These are phyloP conservation scores for Alternaria viburni DNA, from an alignment of 2,329 filamentous ascomycete genomes.

Conservation along the genomic window DNA sequence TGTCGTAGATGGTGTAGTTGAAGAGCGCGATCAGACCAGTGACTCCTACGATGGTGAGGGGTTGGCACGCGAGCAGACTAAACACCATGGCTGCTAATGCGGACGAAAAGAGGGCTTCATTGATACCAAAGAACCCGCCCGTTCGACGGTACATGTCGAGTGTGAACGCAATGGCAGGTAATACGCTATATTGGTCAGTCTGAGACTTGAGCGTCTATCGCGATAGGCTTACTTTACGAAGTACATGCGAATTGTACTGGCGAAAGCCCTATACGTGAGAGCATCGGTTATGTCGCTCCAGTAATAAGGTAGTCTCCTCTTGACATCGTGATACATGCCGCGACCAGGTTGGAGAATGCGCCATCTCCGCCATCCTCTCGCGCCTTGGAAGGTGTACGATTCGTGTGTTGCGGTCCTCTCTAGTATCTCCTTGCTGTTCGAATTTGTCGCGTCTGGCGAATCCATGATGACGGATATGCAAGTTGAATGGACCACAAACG, in stretches of 20 bases:
- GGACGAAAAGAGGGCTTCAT: conserved; percentile 62
- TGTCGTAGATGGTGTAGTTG: conserved; percentile 67
- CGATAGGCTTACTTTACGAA: conserved; percentile 58
- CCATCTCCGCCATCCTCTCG: conserved; percentile 51
- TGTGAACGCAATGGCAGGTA: conserved; percentile 65
- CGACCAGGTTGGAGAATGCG: conserved; percentile 54
- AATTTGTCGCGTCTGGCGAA: background rate
- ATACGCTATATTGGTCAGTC: conserved; percentile 47
- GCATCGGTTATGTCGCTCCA: conserved; percentile 63
- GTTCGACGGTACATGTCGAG: conserved; percentile 65
- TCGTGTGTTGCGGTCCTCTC: conserved; percentile 29
- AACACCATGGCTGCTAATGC: conserved; percentile 63
- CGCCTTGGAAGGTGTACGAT: conserved; percentile 45
- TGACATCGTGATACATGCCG: conserved; percentile 63
- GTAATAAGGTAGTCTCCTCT: conserved; percentile 61
- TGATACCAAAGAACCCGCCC: conserved; percentile 62
- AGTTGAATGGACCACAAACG: background rate
- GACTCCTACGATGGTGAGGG: conserved; percentile 64
- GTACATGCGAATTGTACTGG: conserved; percentile 64
- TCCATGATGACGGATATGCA: background rate
- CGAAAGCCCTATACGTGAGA: conserved; percentile 61
- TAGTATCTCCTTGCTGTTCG: background rate
- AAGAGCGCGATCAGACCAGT: conserved; percentile 60
- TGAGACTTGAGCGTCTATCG: too few species aligned
- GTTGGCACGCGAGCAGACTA: conserved; percentile 59